Percentiles rank a stretch among this genome's conserved stretches.
These are phyloP conservation scores for Ophiognomonia clavigignenti-juglandacearum DNA, from an alignment of 2,329 filamentous ascomycete genomes.

Conservation along the genomic window DNA sequence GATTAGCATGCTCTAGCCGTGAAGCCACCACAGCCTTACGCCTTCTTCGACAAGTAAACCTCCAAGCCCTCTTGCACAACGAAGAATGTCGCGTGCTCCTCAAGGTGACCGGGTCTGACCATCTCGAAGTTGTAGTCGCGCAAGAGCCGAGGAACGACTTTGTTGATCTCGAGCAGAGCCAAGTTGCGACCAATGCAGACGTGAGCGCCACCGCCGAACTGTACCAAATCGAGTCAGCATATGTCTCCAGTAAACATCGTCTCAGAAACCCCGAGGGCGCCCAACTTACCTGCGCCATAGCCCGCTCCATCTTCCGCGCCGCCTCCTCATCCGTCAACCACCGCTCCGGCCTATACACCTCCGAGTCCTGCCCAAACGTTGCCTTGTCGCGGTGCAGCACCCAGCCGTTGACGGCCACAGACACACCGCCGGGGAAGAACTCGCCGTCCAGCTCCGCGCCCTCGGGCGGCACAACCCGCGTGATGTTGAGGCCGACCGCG, in stretches of 20 bases:
- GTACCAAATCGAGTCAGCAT: neutral
- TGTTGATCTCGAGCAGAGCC: conserved; percentile 54
- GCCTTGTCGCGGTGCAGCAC: conserved; percentile 44
- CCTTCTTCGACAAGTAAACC: conserved; percentile 39
- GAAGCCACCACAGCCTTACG: too few species aligned
- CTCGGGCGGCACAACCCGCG: conserved; percentile 43
- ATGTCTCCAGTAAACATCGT: neutral
- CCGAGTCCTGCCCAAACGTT: conserved; percentile 47
- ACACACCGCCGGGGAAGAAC: conserved; percentile 46
- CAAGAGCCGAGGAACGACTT: conserved; percentile 50
- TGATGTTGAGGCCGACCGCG: conserved; percentile 51
- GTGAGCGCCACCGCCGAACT: conserved; percentile 51
- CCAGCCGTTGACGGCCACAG: conserved; percentile 50
- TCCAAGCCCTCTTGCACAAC: conserved; percentile 54
- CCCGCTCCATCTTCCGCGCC: conserved; percentile 44
- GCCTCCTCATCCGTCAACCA: conserved; percentile 45
- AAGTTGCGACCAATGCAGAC: conserved; percentile 52
- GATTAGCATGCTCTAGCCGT: too few species aligned
- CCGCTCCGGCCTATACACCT: conserved; percentile 47
- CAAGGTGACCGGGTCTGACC: conserved; percentile 43
- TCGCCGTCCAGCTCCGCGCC: conserved; percentile 48
- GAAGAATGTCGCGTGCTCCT: conserved; percentile 54
- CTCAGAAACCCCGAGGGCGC: neutral
- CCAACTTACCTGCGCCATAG: conserved; percentile 47
- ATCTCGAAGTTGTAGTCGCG: conserved; percentile 50